Evolutionary conservation across 495 filamentous ascomycete genomes (phyloP), one percentile per base, ranked within the genome.

Genomic region (Tuber magnatum): DNA sequence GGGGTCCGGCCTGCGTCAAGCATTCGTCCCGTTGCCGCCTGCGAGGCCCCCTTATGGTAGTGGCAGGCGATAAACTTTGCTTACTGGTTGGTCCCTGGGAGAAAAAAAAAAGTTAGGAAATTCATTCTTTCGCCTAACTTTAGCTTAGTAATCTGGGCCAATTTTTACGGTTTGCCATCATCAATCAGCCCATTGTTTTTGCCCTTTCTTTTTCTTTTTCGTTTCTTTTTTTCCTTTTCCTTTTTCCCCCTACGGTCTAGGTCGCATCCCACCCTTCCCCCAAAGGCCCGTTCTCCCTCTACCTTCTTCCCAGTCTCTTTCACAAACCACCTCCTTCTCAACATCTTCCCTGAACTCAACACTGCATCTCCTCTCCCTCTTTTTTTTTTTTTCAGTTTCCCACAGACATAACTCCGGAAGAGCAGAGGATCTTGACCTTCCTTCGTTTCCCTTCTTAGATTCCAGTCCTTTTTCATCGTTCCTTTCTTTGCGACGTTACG

Each of bases 361-460:
- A 80, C 68, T 73, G 77, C 78, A 75, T 73, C 77, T 77, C 75
- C 76, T 81, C 77, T 75, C 73, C 83, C 81, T 82, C n/a, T n/a
- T n/a, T n/a, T n/a, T n/a, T n/a, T n/a, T n/a, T 84, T 85, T 85
- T 84, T 83, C 84, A 85, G 83, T 82, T 83, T 82, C 76, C 78
- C 82, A 82, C 83, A 82, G 82, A 84, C 83, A 82, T 85, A 84
- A 84, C 84, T 83, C 82, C 81, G 76, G 82, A 83, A 81, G 83
- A 85, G 78, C 80, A 77, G 79, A 83, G 82, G 79, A 81, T 83
- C 83, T 82, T 82, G 83, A 80, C 81, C 83, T 84, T 82, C 81
- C 80, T 77, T 83, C 81, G 78, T 82, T 79, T 78, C 82, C 78
- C 78, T 77, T 76, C 77, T 80, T 81, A 80, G 81, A 76, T 83